Evolutionary conservation across 2,329 filamentous ascomycete genomes (phyloP), one percentile per base, ranked within the genome.

Genomic region (Pleurostoma richardsiae): DNA sequence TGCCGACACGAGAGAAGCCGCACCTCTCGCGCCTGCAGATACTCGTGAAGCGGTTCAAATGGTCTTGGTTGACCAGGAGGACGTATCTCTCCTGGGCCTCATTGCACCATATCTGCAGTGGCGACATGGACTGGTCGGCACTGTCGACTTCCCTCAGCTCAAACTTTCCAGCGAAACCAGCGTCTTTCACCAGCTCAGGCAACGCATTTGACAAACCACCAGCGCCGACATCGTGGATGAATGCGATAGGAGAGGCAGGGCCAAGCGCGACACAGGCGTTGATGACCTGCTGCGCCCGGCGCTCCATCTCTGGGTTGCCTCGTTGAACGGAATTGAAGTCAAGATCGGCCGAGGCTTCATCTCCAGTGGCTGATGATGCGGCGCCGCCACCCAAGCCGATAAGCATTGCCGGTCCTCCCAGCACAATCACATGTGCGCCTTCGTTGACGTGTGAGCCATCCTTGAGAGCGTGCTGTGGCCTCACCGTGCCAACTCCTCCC

Each of bases 11-110:
- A 0, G 92, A 97, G 69, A 88, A 97, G 29, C 88, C 88, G 62
- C 92, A 97, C 46, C 91, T 83, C 64, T 99, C 94, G 62, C 94
- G 81, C 52, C 71, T 72, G 63, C 80, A 83, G 48, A 85, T 85
- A 62, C 72, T 81, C 40, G 73, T 72, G 59, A 85, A 99, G 74
- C 68, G 83, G 58, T 92, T 90, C 59, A 97, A 79, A 45, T 83
- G 78, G 26, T 94, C 85, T 44, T 82, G 80, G 50, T 91, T 90
- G 52, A 99, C 83, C 6, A 95, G 84, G 58, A 99, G 73, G 6
- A 99, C 94, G 59, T 99, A 99, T 64, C 94, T 80, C 68, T 99
- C 94, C 64, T 99, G 94, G 0, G 94, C 90, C 65, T 97, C 92
- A 58, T 92, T 95, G 67, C 94, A 96, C 91, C 92, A 97, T 41